Evolutionary conservation across 805 yeast genomes (phyloP), one percentile per base, ranked within the genome.

Genomic region (Hanseniaspora occidentalis): DNA sequence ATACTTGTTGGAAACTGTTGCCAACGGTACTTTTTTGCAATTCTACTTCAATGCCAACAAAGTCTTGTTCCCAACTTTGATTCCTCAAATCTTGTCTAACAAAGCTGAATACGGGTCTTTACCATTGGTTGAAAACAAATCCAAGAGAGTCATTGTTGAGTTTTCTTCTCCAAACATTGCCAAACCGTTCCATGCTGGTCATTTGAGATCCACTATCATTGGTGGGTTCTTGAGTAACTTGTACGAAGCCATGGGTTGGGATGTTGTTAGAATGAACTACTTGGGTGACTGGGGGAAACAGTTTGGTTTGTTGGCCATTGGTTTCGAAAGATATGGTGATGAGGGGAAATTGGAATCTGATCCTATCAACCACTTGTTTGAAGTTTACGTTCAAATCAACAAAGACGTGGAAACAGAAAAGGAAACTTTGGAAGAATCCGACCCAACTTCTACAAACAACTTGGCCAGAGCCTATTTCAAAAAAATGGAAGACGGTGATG

Each of bases 241-340:
- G 59, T 84, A 92, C 58, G 96, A 86, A 64, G 78, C 75, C 50
- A 69, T 79, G 43, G 98, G 97, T 36, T 92, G 89, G 84, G 74
- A 84, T n/a, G 98, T 92, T 35, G 65, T 73, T 50, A 76, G 96
- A 65, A 71, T 89, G 69, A 92, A 92, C 69, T 92, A 92, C 64
- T 71, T 92, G 50, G 99, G 99, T 55, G 99, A 92, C 65, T 92
- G 98, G 98, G 99, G 99, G 43, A 92, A 92, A 65, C 99, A 92
- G 68, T 92, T 89, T 56, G 99, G 98, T 62, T 61, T 92, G 36
- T 71, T 92, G 51, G 98, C 97, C 20, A 81, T 92, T 46, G 99
- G 96, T 36, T 92, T 80, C 61, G 74, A 76, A 42, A 77, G 73
- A 55, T 92, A 82, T 57, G 99, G 99, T 38, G 63, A 71, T 46